Evolutionary conservation across 169 alveolate genomes (phyloP), one percentile per base, ranked within the genome.

Genomic region (Plasmodium reichenowi): DNA sequence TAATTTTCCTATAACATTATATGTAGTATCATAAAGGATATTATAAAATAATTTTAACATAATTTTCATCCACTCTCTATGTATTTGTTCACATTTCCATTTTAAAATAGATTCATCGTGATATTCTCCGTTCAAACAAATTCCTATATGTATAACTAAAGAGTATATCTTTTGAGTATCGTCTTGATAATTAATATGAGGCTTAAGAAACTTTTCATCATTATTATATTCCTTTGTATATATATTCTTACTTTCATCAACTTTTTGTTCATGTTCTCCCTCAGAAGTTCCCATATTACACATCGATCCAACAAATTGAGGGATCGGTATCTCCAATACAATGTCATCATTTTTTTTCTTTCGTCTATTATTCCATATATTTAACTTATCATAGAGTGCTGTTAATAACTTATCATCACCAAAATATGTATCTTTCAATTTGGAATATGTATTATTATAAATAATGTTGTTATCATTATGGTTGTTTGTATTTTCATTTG

Each of bases 31-130:
- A 60, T 26, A 80, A 7, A 80, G 60, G 4, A 80, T 71, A n/a
- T 80, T 80, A 26, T 80, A 80, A 80, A 80, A 80, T 8, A 80
- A 12, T 59, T 80, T 80, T 6, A 80, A 50, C 72, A 80, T 80
- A 3, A 68, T 47, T 58, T 68, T 66, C 24, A 80, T 29, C 90
- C 90, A 80, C 26, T 68, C 52, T 54, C 13, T 80, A 13, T 66
- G 83, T n/a, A 80, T 48, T n/a, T 68, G 67, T 6, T n/a, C 12
- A n/a, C 63, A 13, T 2, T 10, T 15, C 90, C 90, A 80, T 4
- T 32, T 15, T 12, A 80, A 17, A 13, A 15, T 56, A 20, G 2
- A 8, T 26, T 24, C 56, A 2, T 58, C 58, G 0, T 66, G 52
- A 8, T 13, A 56, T 47, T 6, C 7, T 70, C 26, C 76, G 15